These are phyloP conservation scores for Mycena indigotica DNA, from an alignment of 768 basidiomycete species.

Conservation along the genomic window DNA sequence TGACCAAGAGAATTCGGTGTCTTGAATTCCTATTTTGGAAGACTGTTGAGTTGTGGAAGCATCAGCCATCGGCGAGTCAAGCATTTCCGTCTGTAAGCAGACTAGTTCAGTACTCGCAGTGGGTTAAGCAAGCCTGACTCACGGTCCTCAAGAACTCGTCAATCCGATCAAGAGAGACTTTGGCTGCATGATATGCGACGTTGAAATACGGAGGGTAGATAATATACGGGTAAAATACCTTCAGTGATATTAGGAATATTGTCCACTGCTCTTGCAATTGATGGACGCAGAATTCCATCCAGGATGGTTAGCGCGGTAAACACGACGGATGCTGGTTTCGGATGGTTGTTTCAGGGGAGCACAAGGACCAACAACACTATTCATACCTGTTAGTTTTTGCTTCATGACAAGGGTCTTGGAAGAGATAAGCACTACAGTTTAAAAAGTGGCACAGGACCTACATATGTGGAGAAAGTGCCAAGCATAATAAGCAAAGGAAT, in stretches of 20 bases:
- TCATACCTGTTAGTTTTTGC: slow-evolving; percentile 19
- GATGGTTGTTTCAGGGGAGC: slow-evolving; percentile 1
- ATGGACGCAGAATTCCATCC: slow-evolving; percentile 35
- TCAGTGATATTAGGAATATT: slow-evolving; percentile 32
- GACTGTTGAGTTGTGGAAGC: slow-evolving; percentile 2
- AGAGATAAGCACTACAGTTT: background rate
- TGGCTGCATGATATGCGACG: too few species aligned
- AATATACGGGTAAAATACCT: slow-evolving; percentile 12
- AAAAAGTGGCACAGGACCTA: slow-evolving; percentile 22
- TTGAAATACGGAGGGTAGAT: too few species aligned
- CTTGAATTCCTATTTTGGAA: slow-evolving; percentile 36
- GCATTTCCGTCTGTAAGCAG: slow-evolving; percentile 32
- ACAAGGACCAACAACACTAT: background rate
- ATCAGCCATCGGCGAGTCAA: slow-evolving; percentile 29
- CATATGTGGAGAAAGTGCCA: slow-evolving; percentile 49
- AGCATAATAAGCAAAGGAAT: slow-evolving; percentile 53
- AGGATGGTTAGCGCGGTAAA: slow-evolving; percentile 24
- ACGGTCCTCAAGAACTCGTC: slow-evolving; percentile 48
- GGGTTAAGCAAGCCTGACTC: background rate
- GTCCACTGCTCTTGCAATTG: slow-evolving; percentile 34
- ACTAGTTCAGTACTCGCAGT: background rate
- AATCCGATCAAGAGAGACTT: slow-evolving; percentile 54
- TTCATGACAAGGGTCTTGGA: slow-evolving; percentile 12
- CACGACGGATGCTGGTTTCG: slow-evolving; percentile 24
- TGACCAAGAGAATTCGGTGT: slow-evolving; percentile 45